Evolutionary conservation across 108 stramenopile genomes (phyloP), one percentile per base, ranked within the genome.

Genomic region (Mediolabrus comicus): DNA sequence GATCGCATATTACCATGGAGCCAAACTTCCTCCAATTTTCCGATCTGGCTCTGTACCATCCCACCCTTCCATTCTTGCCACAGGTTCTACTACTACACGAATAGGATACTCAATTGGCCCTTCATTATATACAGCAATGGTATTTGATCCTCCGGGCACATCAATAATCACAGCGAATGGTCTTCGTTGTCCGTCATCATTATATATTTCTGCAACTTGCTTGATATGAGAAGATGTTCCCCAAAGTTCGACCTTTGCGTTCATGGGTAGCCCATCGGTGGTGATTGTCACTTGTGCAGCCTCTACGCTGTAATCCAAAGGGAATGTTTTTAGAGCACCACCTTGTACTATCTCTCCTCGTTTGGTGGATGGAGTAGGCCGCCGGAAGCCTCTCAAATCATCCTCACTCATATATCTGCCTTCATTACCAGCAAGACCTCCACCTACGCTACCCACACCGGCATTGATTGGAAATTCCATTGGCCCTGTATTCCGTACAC

Each of bases 21-120:
- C 67, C 52, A 76, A 67, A n/a, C 30, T 34, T 36, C 75, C 75
- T 10, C 75, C 75, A 35, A 69, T 63, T n/a, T 55, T 68, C 24
- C n/a, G n/a, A n/a, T n/a, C n/a, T 49, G 63, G 43, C 43, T 76
- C 75, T 39, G 26, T 32, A 3, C 71, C 77, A 54, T 72, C 38
- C 71, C 77, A 72, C 0, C 71, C 77, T 16, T 72, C 59, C 58
- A 65, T 78, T 57, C 75, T 68, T 3, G 71, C 39, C 1, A 79
- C 38, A 10, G 80, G 80, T 28, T 81, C 80, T 2, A 81, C 80
- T 1, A 64, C 43, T 19, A 58, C 80, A 10, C 34, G 8, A 35
- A 76, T 69, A 24, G 80, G 80, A 53, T 75, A 81, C 32, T 71
- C 69, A 61, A 81, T 71, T 6, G 74, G 80, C 2, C 80, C 80